Base-by-base conservation (phyloP, 331 rosid species). In the Quercus phellos region DNA sequence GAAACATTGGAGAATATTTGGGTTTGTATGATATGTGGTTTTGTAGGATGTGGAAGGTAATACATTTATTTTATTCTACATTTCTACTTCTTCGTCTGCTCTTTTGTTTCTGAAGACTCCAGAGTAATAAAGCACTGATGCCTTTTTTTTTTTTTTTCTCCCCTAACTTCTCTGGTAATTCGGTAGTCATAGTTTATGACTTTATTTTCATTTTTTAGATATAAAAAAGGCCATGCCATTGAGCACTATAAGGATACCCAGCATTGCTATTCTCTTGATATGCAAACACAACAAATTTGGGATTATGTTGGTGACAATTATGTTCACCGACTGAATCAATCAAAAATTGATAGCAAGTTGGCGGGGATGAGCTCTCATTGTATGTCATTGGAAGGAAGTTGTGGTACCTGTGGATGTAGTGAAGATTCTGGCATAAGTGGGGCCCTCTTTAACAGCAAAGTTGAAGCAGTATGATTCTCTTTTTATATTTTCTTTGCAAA, bases 41-140 rank as follows among this genome's bases (percentile, higher is more conserved):
- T 95, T 79, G 90, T 89, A 30, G 97, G 98, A 87, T 93, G 99
- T 87, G 99, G 97, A 90, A 88, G 99, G 97, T 95, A 87, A 79
- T 59, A 13, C 38, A 72, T 27, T 10, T 64, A 51, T 55, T 73
- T 4, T 55, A n/a, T 74, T 55, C 30, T 79, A 77, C 64, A 68
- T 80, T 74, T 55, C 46, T 79, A 77, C 64, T 72, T 80, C 79
- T 74, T 79, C 53, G 68, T 26, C 51, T 38, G 27, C 63, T 76
- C 55, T 70, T 71, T 43, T 81, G 34, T 68, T 79, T 69, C 30
- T 34, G n/a, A 59, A 50, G 71, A 53, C 56, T 72, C 14, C 30
- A 55, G 61, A 68, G 69, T 67, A 55, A 61, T 55, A 21, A 67
- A 83, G 21, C 27, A 59, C 43, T 26, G 70, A 24, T n/a, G n/a